Evolutionary conservation across 2,329 filamentous ascomycete genomes (phyloP), one percentile per base, ranked within the genome.

Genomic region (Fusarium brevicatenulatum): DNA sequence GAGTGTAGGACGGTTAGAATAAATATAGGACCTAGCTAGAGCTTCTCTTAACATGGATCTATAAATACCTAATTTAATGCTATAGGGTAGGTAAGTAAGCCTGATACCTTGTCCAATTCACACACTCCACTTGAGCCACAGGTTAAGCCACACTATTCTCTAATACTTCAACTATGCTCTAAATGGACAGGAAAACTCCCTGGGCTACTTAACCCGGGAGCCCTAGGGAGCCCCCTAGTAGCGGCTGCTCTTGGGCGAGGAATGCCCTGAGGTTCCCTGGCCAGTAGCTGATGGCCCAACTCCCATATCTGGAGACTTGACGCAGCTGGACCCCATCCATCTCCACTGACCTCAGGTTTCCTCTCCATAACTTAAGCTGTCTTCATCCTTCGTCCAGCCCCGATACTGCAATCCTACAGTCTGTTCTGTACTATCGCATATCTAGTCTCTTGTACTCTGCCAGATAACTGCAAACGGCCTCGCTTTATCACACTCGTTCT

Each of bases 301-400:
- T 70, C 56, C 68, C 42, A 68, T 71, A 71, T 68, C 68, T 63
- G 63, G 67, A 44, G 64, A 61, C 70, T 66, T 72, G 66, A 72
- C 39, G 65, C 70, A 71, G 66, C 66, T 73, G 30, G 44, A 64
- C 65, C 68, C 58, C 42, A 59, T 42, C 53, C 47, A 67, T 67
- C 66, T 68, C 63, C 63, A 68, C 65, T 61, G 42, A 54, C 63
- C 65, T 68, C 44, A 40, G 62, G 46, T 46, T 56, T 57, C 64
- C 44, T 66, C 65, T 47, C n/a, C 56, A 63, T 72, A 63, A 66
- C 66, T 60, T 60, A 54, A 60, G 59, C 50, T 63, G 50, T 56
- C 64, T 73, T 46, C 47, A 66, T 58, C 52, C 44, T 58, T 58
- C 64, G 44, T 54, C 67, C 66, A 64, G 57, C 70, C 47, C 63